Evolutionary conservation across 192 early-diverging fungal species (phyloP).

Genomic region (Coemansia sp.): DNA sequence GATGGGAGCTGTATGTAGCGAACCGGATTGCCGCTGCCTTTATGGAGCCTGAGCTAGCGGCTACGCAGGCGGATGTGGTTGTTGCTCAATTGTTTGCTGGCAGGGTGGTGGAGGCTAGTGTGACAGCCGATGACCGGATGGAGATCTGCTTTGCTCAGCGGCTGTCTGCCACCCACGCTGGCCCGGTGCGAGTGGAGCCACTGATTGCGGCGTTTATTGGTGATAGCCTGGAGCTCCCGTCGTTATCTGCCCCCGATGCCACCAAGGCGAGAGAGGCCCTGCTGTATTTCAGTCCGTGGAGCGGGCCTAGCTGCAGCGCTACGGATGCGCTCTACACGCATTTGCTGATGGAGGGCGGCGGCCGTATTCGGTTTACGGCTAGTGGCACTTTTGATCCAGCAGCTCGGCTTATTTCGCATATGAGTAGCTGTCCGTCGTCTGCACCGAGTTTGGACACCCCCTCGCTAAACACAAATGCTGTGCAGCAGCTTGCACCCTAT

Average conservation of each 20-base stretch:
- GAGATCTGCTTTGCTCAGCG: slow-evolving; percentile 10
- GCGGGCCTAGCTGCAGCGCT: not conserved
- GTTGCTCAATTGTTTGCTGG: not conserved
- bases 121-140: not conserved
- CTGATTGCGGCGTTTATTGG: not conserved
- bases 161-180: not conserved
- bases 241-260: not conserved
- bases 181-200: not conserved
- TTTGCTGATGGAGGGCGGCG: slow-evolving; percentile 16
- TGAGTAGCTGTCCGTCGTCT: slow-evolving; percentile 4
- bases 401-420: slow-evolving; percentile 24
- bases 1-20: not conserved
- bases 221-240: not conserved
- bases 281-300: slow-evolving; percentile 13
- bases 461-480: slow-evolving; percentile 16
- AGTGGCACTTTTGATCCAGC: slow-evolving; percentile 33
- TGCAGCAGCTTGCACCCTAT: slow-evolving; percentile 24
- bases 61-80: not conserved
- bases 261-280: slow-evolving; percentile 33
- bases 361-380: slow-evolving; percentile 20
- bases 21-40: not conserved
- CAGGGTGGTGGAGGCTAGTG: not conserved
- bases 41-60: not conserved
- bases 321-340: slow-evolving; percentile 17
- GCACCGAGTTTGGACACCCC: slow-evolving; percentile 8